Evolutionary conservation across 164 flowering plant species (phyloP), one percentile per base, ranked within the genome.

Genomic region (Piper longum): DNA sequence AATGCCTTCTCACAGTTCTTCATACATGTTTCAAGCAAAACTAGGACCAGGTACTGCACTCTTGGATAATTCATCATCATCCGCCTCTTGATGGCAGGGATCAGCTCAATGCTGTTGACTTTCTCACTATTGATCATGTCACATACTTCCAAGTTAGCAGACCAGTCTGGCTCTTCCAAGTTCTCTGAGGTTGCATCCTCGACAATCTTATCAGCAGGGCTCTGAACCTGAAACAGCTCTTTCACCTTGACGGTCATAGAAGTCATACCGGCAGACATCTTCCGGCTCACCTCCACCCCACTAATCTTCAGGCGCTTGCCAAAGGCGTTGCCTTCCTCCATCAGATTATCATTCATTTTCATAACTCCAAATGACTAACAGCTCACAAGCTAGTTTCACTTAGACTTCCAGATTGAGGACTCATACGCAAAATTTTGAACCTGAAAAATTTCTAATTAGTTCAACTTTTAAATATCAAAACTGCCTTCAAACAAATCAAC

Each of bases 161-260:
- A 86, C 98, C 98, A 93, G 72, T 93, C 98, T 16, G 97, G 97
- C 69, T 85, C 96, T 4, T 86, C 85, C 60, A 90, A 72, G 42
- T 80, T 68, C 78, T 93, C 96, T 0, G 91, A 73, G 13, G 97
- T 93, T 40, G 97, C 96, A 57, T 86, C 96, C 69, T 88, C 96
- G 26, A 88, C 92, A 39, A 90, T 56, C 73, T 88, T 88, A 65
- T 93, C 97, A 5, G 81, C 76, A 61, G 81, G 85, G 68, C 81
- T 90, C 7, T 86, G 83, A 7, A 88, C 89, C 71, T 93, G 96
- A 69, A 93, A 85, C 42, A 90, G 81, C 71, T 90, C 97, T 80
- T 83, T 93, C 86, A 93, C 70, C 70, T 93, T 93, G 75, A 85
- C 82, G 76, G 92, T 88, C 96, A 90, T 79, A 7, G 97, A 83